Evolutionary conservation across 2,329 filamentous ascomycete species (phyloP).

Genomic region (Colletotrichum sp.): DNA sequence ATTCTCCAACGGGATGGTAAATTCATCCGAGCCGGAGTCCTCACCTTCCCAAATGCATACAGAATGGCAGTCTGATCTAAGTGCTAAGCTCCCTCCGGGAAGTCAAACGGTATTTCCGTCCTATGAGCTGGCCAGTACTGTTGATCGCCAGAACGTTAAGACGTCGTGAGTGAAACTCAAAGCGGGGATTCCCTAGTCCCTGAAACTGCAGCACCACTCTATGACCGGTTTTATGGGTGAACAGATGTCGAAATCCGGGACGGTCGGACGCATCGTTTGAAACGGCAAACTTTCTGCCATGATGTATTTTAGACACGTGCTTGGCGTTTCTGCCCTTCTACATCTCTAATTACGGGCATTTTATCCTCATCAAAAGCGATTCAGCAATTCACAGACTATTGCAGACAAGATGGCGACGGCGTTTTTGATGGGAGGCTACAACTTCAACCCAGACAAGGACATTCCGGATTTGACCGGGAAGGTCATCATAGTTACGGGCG

Average conservation of each 20-base stretch:
- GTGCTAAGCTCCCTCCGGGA: not conserved
- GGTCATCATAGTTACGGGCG: constrained; percentile 41
- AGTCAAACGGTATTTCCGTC: not conserved
- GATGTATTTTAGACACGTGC: not conserved
- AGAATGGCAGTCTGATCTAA: not conserved
- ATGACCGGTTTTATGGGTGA: not conserved
- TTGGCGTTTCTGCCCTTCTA: not conserved
- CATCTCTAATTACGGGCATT: fast-evolving
- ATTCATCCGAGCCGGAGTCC: not conserved
- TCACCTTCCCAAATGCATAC: not conserved
- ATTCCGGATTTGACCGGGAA: constrained; percentile 39
- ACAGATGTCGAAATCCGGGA: not conserved
- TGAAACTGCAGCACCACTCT: not conserved
- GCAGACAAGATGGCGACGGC: constrained; percentile 3
- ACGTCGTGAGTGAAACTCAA: not conserved
- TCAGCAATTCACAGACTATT: not conserved
- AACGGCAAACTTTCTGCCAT: not conserved
- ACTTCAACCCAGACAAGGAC: constrained; percentile 23
- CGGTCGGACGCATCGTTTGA: constrained; percentile 4
- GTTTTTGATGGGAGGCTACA: constrained; percentile 3
- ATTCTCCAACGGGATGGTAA: not conserved
- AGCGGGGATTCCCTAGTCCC: not conserved
- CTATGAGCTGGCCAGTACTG: not conserved
- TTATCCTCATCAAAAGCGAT: not conserved
- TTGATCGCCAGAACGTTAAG: not conserved